These are phyloP conservation scores for Stropharia rugosoannulata DNA, from an alignment of 768 basidiomycete genomes.

Conservation along the genomic window DNA sequence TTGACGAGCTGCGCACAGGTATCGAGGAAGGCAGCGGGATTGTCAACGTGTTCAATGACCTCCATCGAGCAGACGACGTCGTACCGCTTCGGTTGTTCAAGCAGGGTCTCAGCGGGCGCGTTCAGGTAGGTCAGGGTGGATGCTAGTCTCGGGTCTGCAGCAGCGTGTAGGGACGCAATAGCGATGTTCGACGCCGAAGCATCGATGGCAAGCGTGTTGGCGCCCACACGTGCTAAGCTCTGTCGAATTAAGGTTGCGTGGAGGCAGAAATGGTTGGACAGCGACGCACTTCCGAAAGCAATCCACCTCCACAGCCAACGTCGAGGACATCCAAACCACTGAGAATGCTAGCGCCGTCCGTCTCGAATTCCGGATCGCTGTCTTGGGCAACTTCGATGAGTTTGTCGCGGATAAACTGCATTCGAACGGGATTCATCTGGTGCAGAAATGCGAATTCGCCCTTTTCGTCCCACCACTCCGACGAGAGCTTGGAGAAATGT, in stretches of 20 bases:
- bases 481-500: conserved; percentile 85
- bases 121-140: conserved; percentile 63
- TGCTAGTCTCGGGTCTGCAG: conserved; percentile 65
- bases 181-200: conserved; percentile 85
- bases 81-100: conserved; percentile 63
- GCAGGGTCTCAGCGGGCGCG: conserved; percentile 71
- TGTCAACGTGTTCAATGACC: conserved; percentile 95
- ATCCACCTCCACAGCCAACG: conserved; percentile 86
- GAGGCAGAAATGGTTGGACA: neutral
- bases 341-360: conserved; percentile 38
- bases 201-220: conserved; percentile 87
- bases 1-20: conserved; percentile 86
- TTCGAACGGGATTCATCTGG: conserved; percentile 90
- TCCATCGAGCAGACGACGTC: conserved; percentile 98
- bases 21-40: conserved; percentile 80
- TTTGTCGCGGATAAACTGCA: conserved; percentile 82
- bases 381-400: conserved; percentile 62
- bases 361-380: conserved; percentile 38
- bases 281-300: conserved; percentile 79
- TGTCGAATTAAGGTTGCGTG: conserved; percentile 28
- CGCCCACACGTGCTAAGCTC: conserved; percentile 88
- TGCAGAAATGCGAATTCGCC: conserved; percentile 90
- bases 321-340: conserved; percentile 55
- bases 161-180: conserved; percentile 82
- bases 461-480: conserved; percentile 94